Conservation (phyloP, 1,284 basidiomycete genomes). For the Fomitopsis pinicola region DNA sequence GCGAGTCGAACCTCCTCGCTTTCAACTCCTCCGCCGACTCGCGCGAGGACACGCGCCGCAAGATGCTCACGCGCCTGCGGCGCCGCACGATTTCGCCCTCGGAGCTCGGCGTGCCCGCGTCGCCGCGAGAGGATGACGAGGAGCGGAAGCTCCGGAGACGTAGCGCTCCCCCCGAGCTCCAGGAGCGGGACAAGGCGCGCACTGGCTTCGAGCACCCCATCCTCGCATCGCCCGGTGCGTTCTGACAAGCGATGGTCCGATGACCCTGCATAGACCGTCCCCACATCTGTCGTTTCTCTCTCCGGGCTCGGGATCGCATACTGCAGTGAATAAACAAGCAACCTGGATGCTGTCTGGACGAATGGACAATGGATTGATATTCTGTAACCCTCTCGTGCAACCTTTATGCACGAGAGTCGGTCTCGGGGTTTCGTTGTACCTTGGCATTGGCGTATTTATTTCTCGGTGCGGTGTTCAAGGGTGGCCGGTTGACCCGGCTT, state of each 20-base stretch:
- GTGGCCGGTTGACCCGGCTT: conserved; percentile 6
- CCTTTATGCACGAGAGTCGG: conserved; percentile 7
- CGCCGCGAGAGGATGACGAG: conserved; percentile 20
- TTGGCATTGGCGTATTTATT: conserved; percentile 16
- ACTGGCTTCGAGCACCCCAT: conserved; percentile 32
- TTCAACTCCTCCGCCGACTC: conserved; percentile 34
- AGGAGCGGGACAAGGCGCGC: conserved; percentile 22
- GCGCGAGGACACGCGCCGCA: conserved; percentile 48
- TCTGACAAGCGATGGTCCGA: conserved; percentile 23
- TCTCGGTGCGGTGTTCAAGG: conserved; percentile 14
- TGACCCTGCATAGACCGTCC: conserved; percentile 5
- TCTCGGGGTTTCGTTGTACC: conserved; percentile 16
- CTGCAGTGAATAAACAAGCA: conserved; percentile 6
- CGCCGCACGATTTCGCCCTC: conserved; percentile 43
- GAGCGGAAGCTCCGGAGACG: conserved; percentile 32
- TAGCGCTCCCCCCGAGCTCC: conserved; percentile 38
- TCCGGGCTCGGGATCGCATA: not conserved
- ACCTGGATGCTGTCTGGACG: conserved; percentile 6
- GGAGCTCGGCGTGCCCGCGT: conserved; percentile 19
- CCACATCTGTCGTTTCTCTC: not conserved
- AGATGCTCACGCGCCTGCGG: conserved; percentile 62
- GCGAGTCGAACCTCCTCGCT: conserved; percentile 47
- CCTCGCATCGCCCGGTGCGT: conserved; percentile 34
- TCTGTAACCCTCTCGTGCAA: conserved; percentile 12
- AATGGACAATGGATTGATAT: conserved; percentile 7